Evolutionary conservation across 2,329 filamentous ascomycete genomes (phyloP), one percentile per base, ranked within the genome.

Genomic region (Fusarium chaquense): DNA sequence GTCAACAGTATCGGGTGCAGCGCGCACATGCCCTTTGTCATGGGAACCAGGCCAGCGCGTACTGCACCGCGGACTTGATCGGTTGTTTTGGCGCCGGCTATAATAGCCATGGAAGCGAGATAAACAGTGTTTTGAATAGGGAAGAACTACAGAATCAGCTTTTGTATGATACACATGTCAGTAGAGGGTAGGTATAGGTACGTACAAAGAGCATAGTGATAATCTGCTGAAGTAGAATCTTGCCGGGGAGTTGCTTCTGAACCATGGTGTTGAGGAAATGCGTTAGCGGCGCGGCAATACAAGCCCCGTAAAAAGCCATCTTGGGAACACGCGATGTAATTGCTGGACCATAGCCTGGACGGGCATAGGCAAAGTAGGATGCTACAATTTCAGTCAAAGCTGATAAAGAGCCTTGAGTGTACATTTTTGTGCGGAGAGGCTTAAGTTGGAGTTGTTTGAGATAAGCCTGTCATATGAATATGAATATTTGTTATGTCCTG

Each of bases 301-400:
- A 65, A 20, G 46, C 52, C 18, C 62, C 62, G n/a, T 65, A 65
- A 35, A 65, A 65, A 13, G 62, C 62, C 62, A 65, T 65, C 56
- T 65, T 56, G 18, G 62, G 62, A 33, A 65, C 46, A 18, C 62
- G 62, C 9, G 62, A 43, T 26, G 62, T 65, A 9, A 65, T 51
- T n/a, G 47, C 65, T 11, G 62, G 62, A 3, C 62, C 62, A 0
- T 65, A 28, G 8, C 62, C 62, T 26, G 61, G 54, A n/a, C 56
- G 62, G 1, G 24, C 46, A 3, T 65, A 65, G 6, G 62, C 62
- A 40, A 65, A 40, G 36, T 51, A 53, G 2, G 62, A 65, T 11
- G 62, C 41, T 30, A 65, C 30, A 8, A 65, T 46, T 40, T 65
- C 62, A 6, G 62, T 65, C 16, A 65, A n/a, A 13, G 62, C 55